Evolutionary conservation across 2,329 filamentous ascomycete species (phyloP).

Genomic region (Dothidotthia symphoricarpi): DNA sequence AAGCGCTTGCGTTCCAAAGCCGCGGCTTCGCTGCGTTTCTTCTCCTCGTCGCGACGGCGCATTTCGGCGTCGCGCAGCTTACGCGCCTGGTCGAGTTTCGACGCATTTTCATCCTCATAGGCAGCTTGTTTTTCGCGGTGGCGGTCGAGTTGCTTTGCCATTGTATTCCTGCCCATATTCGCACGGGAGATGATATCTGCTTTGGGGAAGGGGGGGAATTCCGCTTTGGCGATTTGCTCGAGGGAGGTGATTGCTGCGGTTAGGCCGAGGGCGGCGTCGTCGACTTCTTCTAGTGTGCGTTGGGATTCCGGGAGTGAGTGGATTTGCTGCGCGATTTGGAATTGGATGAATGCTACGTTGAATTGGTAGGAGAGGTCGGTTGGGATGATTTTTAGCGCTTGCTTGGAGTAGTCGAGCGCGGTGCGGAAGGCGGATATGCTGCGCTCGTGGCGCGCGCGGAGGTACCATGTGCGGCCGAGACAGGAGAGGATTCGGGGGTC

Average conservation of each 20-base stretch:
- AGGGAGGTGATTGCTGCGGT: slow-evolving; percentile 79
- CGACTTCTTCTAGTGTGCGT: slow-evolving; percentile 74
- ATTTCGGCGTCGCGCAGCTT: slow-evolving; percentile 79
- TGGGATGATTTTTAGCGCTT: slow-evolving; percentile 73
- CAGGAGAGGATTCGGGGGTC: slow-evolving; percentile 81
- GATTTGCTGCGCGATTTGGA: slow-evolving; percentile 82
- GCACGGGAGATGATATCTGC: slow-evolving; percentile 90
- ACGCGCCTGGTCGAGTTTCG: slow-evolving; percentile 78
- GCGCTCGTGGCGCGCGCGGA: slow-evolving; percentile 71
- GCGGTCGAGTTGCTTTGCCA: slow-evolving; percentile 86
- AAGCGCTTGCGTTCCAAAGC: slow-evolving; percentile 74
- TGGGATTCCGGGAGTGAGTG: slow-evolving; percentile 72
- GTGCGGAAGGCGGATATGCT: slow-evolving; percentile 62
- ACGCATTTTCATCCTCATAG: slow-evolving; percentile 90
- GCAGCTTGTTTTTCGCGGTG: slow-evolving; percentile 80
- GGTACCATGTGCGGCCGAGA: slow-evolving; percentile 82
- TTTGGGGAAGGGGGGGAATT: slow-evolving; percentile 80
- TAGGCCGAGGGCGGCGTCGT: slow-evolving; percentile 75
- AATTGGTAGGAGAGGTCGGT: slow-evolving; percentile 92
- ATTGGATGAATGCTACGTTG: slow-evolving; percentile 96
- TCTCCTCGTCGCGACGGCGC: slow-evolving; percentile 72
- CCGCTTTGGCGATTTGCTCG: slow-evolving; percentile 58
- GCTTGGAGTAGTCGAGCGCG: slow-evolving; percentile 61
- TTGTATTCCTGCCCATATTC: slow-evolving; percentile 95
- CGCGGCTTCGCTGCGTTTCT: slow-evolving; percentile 63